Evolutionary conservation across 192 early-diverging fungal species (phyloP).

Genomic region (Backusella tarrabulga): DNA sequence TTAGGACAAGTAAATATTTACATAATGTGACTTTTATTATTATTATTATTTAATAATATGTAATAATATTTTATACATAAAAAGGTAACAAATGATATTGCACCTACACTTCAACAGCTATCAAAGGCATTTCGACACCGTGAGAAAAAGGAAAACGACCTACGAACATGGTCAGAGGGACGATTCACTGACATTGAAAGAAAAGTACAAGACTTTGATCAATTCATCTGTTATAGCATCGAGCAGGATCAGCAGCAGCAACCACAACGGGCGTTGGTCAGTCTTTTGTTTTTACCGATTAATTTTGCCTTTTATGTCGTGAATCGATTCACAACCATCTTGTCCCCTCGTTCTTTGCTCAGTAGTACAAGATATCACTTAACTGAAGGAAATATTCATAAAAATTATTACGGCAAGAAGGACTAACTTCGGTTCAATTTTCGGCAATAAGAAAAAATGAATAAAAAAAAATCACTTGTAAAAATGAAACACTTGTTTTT

Average conservation of each 20-base stretch:
- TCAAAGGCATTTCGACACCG: slow-evolving; percentile 50
- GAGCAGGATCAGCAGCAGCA: slow-evolving; percentile 48
- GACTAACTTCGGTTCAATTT: neutral
- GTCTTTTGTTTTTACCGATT: slow-evolving; percentile 51
- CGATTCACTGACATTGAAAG: slow-evolving; percentile 47
- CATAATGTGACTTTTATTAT: neutral
- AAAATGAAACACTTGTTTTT: neutral
- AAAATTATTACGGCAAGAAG: neutral
- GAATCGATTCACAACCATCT: slow-evolving; percentile 20
- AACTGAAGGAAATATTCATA: slow-evolving; percentile 1
- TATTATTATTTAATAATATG: neutral
- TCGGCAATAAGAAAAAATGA: neutral
- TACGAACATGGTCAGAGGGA: slow-evolving; percentile 53
- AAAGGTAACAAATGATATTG: slow-evolving; percentile 40
- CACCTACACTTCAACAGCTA: slow-evolving; percentile 50
- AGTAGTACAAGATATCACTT: neutral
- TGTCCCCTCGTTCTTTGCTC: slow-evolving; percentile 16
- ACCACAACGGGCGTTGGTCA: slow-evolving; percentile 27
- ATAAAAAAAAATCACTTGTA: neutral
- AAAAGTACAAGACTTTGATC: slow-evolving; percentile 55
- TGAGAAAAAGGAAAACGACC: slow-evolving; percentile 53
- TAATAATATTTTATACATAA: neutral
- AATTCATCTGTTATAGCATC: slow-evolving; percentile 43
- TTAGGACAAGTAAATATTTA: slow-evolving; percentile 42
- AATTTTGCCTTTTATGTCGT: slow-evolving; percentile 43